Conservation (phyloP, 441 rosid species). For the Mallotus japonicus region DNA sequence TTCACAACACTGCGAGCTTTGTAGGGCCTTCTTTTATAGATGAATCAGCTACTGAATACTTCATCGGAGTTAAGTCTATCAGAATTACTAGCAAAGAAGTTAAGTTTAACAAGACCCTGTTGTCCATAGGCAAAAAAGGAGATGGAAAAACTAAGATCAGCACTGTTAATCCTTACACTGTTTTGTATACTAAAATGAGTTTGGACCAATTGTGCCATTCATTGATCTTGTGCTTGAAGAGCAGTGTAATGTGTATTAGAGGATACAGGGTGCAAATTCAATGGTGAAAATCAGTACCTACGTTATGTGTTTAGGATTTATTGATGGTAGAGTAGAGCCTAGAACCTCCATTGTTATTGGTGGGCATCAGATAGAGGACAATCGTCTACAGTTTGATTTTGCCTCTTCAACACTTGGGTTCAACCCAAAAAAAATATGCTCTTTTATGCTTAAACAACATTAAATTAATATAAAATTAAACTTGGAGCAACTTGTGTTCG, state of each 20-base stretch:
- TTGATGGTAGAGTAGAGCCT: conserved; percentile 36
- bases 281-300: conserved; percentile 30
- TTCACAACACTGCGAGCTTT: conserved; percentile 34
- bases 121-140: conserved; percentile 32
- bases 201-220: conserved; percentile 35
- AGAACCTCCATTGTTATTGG: conserved; percentile 3
- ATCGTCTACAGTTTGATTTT: conserved; percentile 33
- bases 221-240: conserved; percentile 32
- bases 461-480: no score
- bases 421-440: conserved; percentile 36
- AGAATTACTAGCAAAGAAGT: conserved; percentile 25
- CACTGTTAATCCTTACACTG: conserved; percentile 31
- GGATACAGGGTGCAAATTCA: conserved; percentile 40
- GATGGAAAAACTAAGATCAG: conserved; percentile 41
- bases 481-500: no score
- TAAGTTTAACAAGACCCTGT: conserved; percentile 21
- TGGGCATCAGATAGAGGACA: conserved; percentile 39
- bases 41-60: conserved; percentile 35
- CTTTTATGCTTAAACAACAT: no score
- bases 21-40: not conserved
- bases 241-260: conserved; percentile 24
- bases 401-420: conserved; percentile 37
- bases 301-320: conserved; percentile 37
- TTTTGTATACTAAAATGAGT: conserved; percentile 23
- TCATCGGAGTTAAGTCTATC: conserved; percentile 38